A percentile compares a stretch with the other conserved stretches of the same genome.
phyloP scores from a whole-genome alignment of 2,329 filamentous ascomycete genomes.

The Dryadomyces quercivorus region DNA sequence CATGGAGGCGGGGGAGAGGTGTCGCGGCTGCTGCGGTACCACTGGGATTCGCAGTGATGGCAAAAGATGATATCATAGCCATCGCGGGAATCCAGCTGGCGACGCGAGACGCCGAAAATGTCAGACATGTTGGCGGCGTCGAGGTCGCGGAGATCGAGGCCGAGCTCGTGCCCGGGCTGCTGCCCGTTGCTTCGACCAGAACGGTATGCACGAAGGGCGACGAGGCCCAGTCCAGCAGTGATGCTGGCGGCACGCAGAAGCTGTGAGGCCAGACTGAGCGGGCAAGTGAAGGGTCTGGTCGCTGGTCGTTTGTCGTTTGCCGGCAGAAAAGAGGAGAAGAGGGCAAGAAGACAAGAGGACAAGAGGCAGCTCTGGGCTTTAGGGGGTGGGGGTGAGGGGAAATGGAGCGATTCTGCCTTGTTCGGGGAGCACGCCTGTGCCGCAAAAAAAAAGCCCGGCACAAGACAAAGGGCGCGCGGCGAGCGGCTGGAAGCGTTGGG shows the following conservation, averaged over 20 bases:
- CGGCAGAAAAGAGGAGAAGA: too few relatives aligned
- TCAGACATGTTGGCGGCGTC: slow-evolving; percentile 14
- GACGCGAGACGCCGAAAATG: slow-evolving; percentile 3
- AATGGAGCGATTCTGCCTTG: too few relatives aligned
- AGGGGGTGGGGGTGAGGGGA: too few relatives aligned
- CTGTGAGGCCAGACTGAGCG: slow-evolving; percentile 34
- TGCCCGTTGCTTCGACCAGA: slow-evolving; percentile 25
- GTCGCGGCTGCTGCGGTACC: slow-evolving; percentile 58
- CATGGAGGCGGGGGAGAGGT: slow-evolving; percentile 63
- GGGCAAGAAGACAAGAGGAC: too few relatives aligned
- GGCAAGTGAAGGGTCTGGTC: too few relatives aligned
- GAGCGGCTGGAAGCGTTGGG: too few relatives aligned
- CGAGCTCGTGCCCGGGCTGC: background rate
- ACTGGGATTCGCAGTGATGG: slow-evolving; percentile 69
- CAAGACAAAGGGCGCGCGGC: too few relatives aligned
- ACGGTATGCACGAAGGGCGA: slow-evolving; percentile 39
- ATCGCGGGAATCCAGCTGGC: slow-evolving; percentile 36
- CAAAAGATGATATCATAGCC: slow-evolving; percentile 71
- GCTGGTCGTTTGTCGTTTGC: too few relatives aligned
- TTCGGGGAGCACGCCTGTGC: too few relatives aligned
- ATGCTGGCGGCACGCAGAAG: slow-evolving; percentile 41
- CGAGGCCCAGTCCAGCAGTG: slow-evolving; percentile 45
- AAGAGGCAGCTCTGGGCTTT: too few relatives aligned
- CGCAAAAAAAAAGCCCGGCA: too few relatives aligned
- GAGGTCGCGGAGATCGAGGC: background rate